Evolutionary conservation across 2,329 filamentous ascomycete species (phyloP).

Genomic region (Lasiodiplodia gonubiensis): DNA sequence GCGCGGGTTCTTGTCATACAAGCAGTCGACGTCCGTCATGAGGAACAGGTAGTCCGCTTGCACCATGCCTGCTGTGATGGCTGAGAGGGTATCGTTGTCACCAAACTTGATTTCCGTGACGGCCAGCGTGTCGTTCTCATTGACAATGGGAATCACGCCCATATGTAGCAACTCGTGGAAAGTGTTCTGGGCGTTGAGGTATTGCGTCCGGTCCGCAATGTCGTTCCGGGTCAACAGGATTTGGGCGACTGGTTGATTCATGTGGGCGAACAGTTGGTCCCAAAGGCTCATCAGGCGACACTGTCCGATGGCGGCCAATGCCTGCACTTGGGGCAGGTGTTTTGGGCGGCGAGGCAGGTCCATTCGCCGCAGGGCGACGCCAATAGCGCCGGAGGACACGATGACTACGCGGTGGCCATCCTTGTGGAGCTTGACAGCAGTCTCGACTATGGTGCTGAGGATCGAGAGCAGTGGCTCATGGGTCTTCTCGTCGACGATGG

Average conservation of each 20-base stretch:
- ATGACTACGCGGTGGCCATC: constrained; percentile 95
- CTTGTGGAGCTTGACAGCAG: constrained; percentile 81
- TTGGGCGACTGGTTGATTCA: constrained; percentile 90
- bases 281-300: constrained; percentile 93
- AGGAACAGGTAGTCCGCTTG: constrained; percentile 95
- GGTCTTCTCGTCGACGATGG: constrained; percentile 96
- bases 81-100: constrained; percentile 96
- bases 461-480: constrained; percentile 93
- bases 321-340: constrained; percentile 88
- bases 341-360: constrained; percentile 86
- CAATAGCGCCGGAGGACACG: constrained; percentile 96
- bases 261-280: constrained; percentile 88
- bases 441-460: constrained; percentile 91
- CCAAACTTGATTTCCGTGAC: constrained; percentile 99
- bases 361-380: constrained; percentile 90
- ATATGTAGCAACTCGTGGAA: constrained; percentile 88
- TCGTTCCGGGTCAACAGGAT: constrained; percentile 94
- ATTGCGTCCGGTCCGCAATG: constrained; percentile 94
- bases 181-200: constrained; percentile 95
- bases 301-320: constrained; percentile 93
- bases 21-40: constrained; percentile 98
- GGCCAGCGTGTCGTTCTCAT: constrained; percentile 96
- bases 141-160: constrained; percentile 97
- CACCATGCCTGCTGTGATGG: constrained; percentile 96
- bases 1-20: constrained; percentile 95